Evolutionary conservation across 2,329 filamentous ascomycete genomes (phyloP).

Genomic region (Nothopassalora personata): DNA sequence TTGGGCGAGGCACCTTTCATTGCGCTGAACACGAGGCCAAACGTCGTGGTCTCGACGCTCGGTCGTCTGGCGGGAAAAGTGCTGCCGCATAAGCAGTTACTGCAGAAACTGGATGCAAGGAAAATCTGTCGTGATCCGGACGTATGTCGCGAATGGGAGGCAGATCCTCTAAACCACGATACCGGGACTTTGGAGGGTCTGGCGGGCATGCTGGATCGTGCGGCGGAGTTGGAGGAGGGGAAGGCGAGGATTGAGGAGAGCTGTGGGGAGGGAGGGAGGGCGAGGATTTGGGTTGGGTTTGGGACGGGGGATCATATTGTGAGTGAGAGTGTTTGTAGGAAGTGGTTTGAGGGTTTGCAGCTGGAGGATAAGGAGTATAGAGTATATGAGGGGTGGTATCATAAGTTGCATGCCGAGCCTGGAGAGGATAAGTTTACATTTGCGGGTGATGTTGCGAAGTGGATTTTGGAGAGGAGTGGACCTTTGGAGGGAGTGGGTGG

Average conservation of each 20-base stretch:
- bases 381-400: constrained; percentile 70
- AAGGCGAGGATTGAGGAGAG: constrained; percentile 42
- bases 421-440: constrained; percentile 33
- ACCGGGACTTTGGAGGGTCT: constrained; percentile 81
- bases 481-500: background rate
- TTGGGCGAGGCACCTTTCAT: constrained; percentile 75
- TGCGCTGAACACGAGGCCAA: constrained; percentile 64
- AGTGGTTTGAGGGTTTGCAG: constrained; percentile 54
- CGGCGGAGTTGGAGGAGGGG: constrained; percentile 54
- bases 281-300: constrained; percentile 66
- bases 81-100: constrained; percentile 62
- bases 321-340: constrained; percentile 59
- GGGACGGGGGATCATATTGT: constrained; percentile 70
- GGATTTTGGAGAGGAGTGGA: constrained; percentile 30
- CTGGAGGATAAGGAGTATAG: constrained; percentile 66
- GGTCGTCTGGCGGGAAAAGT: constrained; percentile 65
- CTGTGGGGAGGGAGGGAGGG: constrained; percentile 50
- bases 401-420: constrained; percentile 51
- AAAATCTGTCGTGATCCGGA: constrained; percentile 63
- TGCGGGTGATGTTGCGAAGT: constrained; percentile 30
- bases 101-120: constrained; percentile 58
- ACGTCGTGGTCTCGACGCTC: constrained; percentile 55
- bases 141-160: constrained; percentile 55
- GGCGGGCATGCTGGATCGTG: constrained; percentile 70
- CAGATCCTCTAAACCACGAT: constrained; percentile 71